Evolutionary conservation across 441 rosid species (phyloP).

Genomic region (Pelargonium citronellum): DNA sequence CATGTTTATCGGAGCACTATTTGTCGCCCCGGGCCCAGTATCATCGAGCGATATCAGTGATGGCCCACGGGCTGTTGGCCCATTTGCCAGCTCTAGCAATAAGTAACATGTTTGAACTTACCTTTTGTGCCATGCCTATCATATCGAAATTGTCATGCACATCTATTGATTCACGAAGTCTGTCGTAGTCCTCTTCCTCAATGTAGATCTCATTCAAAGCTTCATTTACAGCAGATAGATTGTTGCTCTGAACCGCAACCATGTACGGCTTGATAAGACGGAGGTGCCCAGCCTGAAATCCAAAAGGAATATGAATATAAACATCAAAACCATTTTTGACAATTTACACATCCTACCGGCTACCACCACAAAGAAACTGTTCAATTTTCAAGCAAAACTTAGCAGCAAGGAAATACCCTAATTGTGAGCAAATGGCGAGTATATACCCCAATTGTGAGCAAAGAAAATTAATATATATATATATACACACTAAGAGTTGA

Average conservation of each 20-base stretch:
- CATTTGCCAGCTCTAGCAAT: too few species aligned
- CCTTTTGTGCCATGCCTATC: slow-evolving; percentile 31
- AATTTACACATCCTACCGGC: neutral
- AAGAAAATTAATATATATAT: too few species aligned
- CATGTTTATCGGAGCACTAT: too few species aligned
- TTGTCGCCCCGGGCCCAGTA: too few species aligned
- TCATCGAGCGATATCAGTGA: too few species aligned
- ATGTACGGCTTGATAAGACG: slow-evolving; percentile 97
- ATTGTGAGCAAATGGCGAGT: too few species aligned
- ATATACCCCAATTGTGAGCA: too few species aligned
- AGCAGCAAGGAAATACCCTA: too few species aligned
- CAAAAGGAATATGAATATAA: slow-evolving; percentile 16
- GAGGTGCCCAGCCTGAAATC: slow-evolving; percentile 87
- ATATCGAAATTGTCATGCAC: slow-evolving; percentile 28
- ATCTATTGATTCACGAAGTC: slow-evolving; percentile 72
- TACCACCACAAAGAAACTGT: too few species aligned
- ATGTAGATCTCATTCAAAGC: slow-evolving; percentile 38
- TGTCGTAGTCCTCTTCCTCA: slow-evolving; percentile 94
- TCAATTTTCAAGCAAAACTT: too few species aligned
- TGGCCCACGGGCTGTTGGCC: slow-evolving; percentile 28
- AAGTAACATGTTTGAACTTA: neutral
- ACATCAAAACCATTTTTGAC: neutral
- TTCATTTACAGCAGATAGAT: slow-evolving; percentile 91
- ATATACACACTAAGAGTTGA: too few species aligned
- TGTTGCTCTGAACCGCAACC: slow-evolving; percentile 93